phyloP scores from a whole-genome alignment of 1,284 basidiomycete genomes.

The Malassezia dermatis region DNA sequence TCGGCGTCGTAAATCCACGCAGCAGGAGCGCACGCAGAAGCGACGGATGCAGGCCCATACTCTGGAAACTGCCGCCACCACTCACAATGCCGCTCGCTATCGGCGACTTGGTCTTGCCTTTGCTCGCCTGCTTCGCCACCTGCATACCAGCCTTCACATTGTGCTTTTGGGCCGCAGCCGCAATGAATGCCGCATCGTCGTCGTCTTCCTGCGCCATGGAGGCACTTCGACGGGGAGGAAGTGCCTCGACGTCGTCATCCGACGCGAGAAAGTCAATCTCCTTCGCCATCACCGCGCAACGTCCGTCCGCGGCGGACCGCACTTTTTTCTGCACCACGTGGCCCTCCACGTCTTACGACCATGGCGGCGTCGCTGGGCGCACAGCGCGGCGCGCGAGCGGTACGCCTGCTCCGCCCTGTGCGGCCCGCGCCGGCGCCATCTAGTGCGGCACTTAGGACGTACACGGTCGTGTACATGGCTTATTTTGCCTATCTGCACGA shows the following conservation, averaged over 20 bases:
- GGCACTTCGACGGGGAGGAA: background rate
- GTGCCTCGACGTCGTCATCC: slow-evolving; percentile 23
- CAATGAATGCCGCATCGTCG: slow-evolving; percentile 42
- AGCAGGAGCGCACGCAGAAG: slow-evolving; percentile 74
- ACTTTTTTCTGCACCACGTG: slow-evolving; percentile 4
- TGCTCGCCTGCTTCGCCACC: slow-evolving; percentile 31
- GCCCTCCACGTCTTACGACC: background rate
- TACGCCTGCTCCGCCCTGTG: background rate
- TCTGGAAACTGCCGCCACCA: slow-evolving; percentile 46
- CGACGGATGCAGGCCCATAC: slow-evolving; percentile 60
- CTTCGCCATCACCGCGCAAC: slow-evolving; percentile 12
- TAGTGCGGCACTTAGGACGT: background rate
- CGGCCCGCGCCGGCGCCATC: background rate
- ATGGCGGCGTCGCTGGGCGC: background rate
- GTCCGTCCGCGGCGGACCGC: background rate
- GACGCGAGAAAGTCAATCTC: slow-evolving; percentile 37
- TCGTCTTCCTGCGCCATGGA: slow-evolving; percentile 18
- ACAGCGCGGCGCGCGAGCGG: background rate
- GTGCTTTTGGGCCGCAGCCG: slow-evolving; percentile 36
- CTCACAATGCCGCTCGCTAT: slow-evolving; percentile 27
- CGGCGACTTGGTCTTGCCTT: slow-evolving; percentile 35
- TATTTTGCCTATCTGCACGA: background rate
- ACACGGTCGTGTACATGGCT: background rate
- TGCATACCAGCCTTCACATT: slow-evolving; percentile 42
- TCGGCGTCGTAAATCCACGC: slow-evolving; percentile 89